Conservation (phyloP, 257 asterid species). For the Salvia splendens region DNA sequence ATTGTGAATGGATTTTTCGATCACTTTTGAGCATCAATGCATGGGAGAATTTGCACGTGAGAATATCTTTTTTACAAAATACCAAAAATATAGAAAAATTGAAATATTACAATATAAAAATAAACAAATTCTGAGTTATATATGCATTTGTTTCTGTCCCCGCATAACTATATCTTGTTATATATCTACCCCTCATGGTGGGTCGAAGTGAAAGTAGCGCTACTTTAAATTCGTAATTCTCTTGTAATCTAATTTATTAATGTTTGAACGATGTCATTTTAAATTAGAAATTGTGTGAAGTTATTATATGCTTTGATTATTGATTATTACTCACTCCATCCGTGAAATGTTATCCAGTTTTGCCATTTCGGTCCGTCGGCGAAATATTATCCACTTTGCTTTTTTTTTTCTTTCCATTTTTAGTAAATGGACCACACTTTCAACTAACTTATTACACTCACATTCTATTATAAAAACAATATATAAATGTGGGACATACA, state of each 20-base stretch:
- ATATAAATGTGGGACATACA: no score
- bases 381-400: no score
- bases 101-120: background rate
- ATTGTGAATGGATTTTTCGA: constrained; percentile 32
- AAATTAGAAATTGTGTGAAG: background rate
- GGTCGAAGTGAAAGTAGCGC: background rate
- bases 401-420: no score
- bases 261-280: background rate
- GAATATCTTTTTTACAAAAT: background rate
- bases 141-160: background rate
- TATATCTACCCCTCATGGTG: background rate
- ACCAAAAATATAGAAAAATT: constrained; percentile 14
- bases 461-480: no score
- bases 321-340: no score
- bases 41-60: background rate
- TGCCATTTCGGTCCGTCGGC: no score
- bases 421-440: no score
- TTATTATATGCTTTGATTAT: background rate
- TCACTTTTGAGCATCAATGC: background rate
- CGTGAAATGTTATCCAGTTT: no score
- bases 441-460: no score
- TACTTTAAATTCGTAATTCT: background rate
- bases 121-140: background rate
- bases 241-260: background rate
- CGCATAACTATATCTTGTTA: background rate